Percentiles rank a stretch among this genome's conserved stretches.
Conservation (phyloP, 164 flowering plant species). For the Malania oleifera region DNA sequence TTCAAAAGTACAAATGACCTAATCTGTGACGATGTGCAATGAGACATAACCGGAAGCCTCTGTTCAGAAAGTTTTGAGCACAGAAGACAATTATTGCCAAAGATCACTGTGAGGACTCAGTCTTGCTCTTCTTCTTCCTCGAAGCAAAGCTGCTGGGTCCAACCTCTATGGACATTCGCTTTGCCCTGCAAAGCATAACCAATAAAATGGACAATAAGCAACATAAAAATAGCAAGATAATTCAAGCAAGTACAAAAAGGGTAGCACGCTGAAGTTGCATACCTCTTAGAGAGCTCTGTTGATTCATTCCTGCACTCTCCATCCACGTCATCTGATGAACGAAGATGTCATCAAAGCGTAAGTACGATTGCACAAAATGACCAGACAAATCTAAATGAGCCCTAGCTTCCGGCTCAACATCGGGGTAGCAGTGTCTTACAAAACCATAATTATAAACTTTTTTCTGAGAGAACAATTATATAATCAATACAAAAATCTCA, state of each 20-base stretch:
- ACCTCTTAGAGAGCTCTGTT: conserved; percentile 51
- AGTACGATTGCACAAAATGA: no score
- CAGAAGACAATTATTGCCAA: neutral
- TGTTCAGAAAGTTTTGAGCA: no score
- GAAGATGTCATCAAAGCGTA: neutral
- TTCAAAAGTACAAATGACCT: no score
- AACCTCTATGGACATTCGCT: conserved; percentile 67
- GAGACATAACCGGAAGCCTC: conserved; percentile 6
- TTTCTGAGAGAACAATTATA: no score
- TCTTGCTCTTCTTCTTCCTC: conserved; percentile 74
- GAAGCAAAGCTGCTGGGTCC: conserved; percentile 81
- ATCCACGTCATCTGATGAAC: conserved; percentile 26
- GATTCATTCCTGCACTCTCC: conserved; percentile 32
- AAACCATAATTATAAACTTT: no score
- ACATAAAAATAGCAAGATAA: neutral
- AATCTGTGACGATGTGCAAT: neutral
- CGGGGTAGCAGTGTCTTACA: no score
- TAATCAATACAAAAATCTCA: no score
- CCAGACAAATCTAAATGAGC: no score
- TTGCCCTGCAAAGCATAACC: conserved; percentile 44
- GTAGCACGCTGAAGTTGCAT: conserved; percentile 9
- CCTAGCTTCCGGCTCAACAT: no score
- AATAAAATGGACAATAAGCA: neutral
- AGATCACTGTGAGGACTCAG: conserved; percentile 14
- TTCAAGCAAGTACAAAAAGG: neutral